Conservation (phyloP, 768 basidiomycete species). For the Tricholoma sp. region DNA sequence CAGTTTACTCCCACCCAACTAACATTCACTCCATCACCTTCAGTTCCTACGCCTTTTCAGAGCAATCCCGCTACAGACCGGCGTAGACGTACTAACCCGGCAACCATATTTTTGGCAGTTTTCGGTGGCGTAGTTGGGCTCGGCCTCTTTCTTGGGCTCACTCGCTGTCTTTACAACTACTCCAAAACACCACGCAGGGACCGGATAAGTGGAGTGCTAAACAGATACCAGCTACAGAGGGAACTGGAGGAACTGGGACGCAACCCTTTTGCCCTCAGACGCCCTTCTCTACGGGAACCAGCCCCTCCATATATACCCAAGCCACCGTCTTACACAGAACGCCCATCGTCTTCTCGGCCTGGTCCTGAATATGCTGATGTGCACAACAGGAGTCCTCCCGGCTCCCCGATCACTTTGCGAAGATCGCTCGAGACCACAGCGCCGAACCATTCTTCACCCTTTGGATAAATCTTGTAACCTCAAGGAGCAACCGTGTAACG, state of each 20-base stretch:
- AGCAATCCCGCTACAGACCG: constrained; percentile 4
- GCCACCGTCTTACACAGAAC: constrained; percentile 37
- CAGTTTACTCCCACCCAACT: background rate
- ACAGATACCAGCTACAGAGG: constrained; percentile 41
- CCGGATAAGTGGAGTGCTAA: constrained; percentile 35
- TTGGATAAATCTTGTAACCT: background rate
- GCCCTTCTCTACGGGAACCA: constrained; percentile 32
- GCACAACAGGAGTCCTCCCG: constrained; percentile 10
- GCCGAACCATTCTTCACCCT: constrained; percentile 4
- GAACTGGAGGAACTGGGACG: constrained; percentile 47
- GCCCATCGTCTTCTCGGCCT: constrained; percentile 8
- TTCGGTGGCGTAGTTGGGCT: constrained; percentile 37
- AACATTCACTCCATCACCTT: background rate
- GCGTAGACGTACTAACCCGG: constrained; percentile 22
- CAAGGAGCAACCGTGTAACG: background rate
- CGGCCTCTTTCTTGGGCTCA: constrained; percentile 27
- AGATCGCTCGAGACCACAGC: background rate
- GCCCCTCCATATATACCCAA: constrained; percentile 50
- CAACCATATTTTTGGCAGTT: constrained; percentile 40
- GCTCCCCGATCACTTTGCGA: constrained; percentile 4
- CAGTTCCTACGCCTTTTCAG: constrained; percentile 7
- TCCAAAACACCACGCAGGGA: constrained; percentile 40
- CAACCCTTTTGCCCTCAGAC: constrained; percentile 25
- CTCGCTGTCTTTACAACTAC: constrained; percentile 41
- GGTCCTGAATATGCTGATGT: constrained; percentile 11